Conservation (phyloP, 2,329 filamentous ascomycete species). For the Pestalotiopsis sp. region DNA sequence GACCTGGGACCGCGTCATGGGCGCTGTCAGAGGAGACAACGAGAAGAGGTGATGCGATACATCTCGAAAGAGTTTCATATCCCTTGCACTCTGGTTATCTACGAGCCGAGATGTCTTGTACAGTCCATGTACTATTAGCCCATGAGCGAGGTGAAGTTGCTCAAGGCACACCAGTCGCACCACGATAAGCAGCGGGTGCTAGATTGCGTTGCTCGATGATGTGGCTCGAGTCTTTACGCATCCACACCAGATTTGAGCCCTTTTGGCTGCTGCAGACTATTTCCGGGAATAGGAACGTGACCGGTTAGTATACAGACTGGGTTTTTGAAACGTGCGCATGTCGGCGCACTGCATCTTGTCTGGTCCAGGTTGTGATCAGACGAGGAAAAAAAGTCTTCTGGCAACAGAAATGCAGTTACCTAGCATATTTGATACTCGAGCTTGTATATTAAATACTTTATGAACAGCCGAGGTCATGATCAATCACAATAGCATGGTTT, state of each 20-base stretch:
- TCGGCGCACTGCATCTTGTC: no score
- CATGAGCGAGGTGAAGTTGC: neutral
- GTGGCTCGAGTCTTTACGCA: neutral
- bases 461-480: no score
- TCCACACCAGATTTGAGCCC: neutral
- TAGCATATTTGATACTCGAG: no score
- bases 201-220: neutral
- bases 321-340: neutral
- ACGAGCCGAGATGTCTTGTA: neutral
- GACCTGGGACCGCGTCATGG: constrained; percentile 41
- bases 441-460: no score
- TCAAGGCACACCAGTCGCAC: neutral
- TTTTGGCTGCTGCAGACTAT: neutral
- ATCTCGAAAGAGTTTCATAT: neutral
- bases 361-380: no score
- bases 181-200: neutral
- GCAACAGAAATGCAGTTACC: no score
- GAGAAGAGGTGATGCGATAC: constrained; percentile 6
- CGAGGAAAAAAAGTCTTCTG: no score
- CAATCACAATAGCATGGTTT: neutral
- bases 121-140: constrained; percentile 1
- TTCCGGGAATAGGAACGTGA: neutral
- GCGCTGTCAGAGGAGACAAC: constrained; percentile 15
- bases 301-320: neutral
- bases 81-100: neutral